Conservation (phyloP, 305 asterid species). For the Fraxinus albicans region DNA sequence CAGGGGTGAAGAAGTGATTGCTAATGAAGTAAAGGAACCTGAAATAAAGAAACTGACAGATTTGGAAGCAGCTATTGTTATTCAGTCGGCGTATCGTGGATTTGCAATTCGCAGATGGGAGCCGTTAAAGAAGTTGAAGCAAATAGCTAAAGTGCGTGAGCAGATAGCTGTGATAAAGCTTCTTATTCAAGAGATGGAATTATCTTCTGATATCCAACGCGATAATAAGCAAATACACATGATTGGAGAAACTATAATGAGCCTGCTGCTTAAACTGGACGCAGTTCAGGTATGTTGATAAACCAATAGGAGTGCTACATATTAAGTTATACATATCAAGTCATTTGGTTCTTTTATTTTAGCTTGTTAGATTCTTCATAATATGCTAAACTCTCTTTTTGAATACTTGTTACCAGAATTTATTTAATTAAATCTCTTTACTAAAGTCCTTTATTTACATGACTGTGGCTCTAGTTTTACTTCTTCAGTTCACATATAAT, state of each 20-base stretch:
- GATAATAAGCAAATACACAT: conserved; percentile 39
- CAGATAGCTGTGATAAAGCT: conserved; percentile 35
- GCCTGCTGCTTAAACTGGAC: conserved; percentile 67
- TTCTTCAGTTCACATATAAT: background rate
- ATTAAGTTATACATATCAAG: background rate
- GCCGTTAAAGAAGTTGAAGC: conserved; percentile 60
- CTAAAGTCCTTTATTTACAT: background rate
- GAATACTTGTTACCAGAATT: background rate
- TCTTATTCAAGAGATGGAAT: conserved; percentile 45
- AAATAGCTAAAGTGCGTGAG: conserved; percentile 47
- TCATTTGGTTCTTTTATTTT: background rate
- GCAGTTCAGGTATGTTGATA: conserved; percentile 53
- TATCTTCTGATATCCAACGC: conserved; percentile 24
- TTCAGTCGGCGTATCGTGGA: conserved; percentile 72
- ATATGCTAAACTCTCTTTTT: background rate
- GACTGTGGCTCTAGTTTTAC: background rate
- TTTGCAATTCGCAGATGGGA: conserved; percentile 62
- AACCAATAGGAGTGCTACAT: background rate
- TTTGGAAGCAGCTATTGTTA: conserved; percentile 57
- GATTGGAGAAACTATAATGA: conserved; percentile 59
- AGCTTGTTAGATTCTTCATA: background rate
- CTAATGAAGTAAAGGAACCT: conserved; percentile 16
- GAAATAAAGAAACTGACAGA: conserved; percentile 32
- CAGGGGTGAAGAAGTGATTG: conserved; percentile 10
- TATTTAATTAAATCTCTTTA: background rate